These are phyloP conservation scores for Linaria vulgaris DNA, from an alignment of 257 asterid species.

Conservation along the genomic window DNA sequence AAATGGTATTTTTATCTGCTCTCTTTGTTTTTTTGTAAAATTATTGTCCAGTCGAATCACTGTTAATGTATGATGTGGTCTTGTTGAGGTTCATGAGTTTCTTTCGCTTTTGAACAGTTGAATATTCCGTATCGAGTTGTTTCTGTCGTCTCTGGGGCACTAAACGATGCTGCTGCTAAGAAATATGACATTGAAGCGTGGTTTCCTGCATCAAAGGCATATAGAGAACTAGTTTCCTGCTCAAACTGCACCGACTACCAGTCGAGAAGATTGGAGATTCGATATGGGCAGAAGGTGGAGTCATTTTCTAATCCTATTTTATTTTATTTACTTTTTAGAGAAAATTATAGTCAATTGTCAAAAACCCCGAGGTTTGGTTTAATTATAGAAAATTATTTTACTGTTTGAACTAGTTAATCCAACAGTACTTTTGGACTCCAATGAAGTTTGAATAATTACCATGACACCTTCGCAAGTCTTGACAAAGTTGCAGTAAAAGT, in stretches of 20 bases:
- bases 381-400: no score
- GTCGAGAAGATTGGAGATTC: conserved; percentile 80
- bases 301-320: background rate
- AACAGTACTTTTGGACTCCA: no score
- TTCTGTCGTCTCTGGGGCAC: conserved; percentile 85
- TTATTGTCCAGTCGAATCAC: background rate
- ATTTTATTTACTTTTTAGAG: background rate
- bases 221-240: conserved; percentile 92
- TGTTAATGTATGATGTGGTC: no score
- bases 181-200: conserved; percentile 94
- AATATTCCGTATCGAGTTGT: conserved; percentile 82
- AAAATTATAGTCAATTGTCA: background rate
- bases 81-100: background rate
- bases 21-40: background rate
- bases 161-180: conserved; percentile 97
- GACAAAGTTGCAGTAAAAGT: no score
- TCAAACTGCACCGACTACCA: conserved; percentile 94
- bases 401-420: no score
- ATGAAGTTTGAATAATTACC: no score
- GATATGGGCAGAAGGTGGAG: conserved; percentile 80
- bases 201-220: conserved; percentile 86
- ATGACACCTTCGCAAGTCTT: no score
- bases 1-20: conserved; percentile 42
- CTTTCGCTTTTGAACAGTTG: conserved; percentile 49
- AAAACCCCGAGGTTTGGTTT: no score